Evolutionary conservation across 192 early-diverging fungal species (phyloP), one percentile per base, ranked within the genome.

Genomic region (Gonapodya prolifera): DNA sequence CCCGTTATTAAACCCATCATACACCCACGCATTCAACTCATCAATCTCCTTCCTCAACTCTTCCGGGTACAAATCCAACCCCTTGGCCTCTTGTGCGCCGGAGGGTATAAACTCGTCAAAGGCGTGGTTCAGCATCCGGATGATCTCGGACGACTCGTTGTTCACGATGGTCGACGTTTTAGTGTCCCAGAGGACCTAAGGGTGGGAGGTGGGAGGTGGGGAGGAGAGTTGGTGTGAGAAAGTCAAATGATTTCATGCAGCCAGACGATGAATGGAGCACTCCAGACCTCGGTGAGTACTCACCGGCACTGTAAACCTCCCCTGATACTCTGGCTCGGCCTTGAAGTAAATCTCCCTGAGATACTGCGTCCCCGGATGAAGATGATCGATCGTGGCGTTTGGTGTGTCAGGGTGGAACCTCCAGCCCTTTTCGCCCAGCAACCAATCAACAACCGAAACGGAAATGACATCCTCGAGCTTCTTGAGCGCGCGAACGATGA

Each of bases 81-180:
- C 89, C 1, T 89, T 90, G 1, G 77, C 78, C 0, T 77, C 75
- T 8, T 77, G 77, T 77, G 87, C 89, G 77, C 85, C 85, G 35
- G 87, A 84, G 23, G 84, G 84, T 0, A 92, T 80, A 74, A 90
- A 84, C 30, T 90, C 88, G 80, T 98, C 91, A 76, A 99, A 99
- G 0, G 85, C 92, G 0, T 88, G 85, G 88, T 99, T 97, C 78
- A 99, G 85, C 84, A 97, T 95, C 30, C 94, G 89, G 75, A 99
- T 98, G 70, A 99, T 97, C 80, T 99, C 97, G 1, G 92, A 92
- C 78, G 88, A 91, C 84, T 99, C 97, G 84, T 99, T 99, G 91
- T 95, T 99, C 23, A 85, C 84, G 75, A 99, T 98, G 31, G 95
- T 99, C 45, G 89, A 71, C 33, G 83, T 83, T 84, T 96, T 94